Percentiles rank a stretch among this genome's conserved stretches.
Evolutionary conservation across 2,329 filamentous ascomycete genomes (phyloP).

Genomic region (Fusarium haematococcum): DNA sequence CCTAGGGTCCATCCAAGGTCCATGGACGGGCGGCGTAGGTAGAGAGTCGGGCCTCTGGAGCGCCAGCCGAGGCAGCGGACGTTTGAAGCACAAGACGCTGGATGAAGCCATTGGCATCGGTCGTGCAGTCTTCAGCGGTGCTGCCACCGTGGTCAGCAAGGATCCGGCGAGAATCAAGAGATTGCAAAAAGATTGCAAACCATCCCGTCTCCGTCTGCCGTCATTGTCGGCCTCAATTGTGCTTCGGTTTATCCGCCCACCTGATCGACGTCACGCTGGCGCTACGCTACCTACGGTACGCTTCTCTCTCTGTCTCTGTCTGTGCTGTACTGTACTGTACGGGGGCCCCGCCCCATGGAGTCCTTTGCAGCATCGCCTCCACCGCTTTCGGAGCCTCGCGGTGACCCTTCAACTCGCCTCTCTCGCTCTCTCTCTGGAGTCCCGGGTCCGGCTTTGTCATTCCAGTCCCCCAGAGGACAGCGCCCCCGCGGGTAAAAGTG

Average conservation of each 20-base stretch:
- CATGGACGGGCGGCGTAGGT: neutral
- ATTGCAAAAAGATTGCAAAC: constrained; percentile 20
- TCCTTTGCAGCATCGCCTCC: constrained; percentile 25
- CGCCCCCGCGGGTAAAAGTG: constrained; percentile 45
- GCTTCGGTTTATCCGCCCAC: constrained; percentile 34
- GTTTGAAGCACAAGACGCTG: constrained; percentile 9
- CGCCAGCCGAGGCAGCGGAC: constrained; percentile 33
- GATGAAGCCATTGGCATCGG: constrained; percentile 19
- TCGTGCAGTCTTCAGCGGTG: constrained; percentile 1
- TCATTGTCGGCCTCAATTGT: constrained; percentile 39
- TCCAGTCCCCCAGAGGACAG: constrained; percentile 34
- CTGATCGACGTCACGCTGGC: constrained; percentile 41
- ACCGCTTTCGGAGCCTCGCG: constrained; percentile 48
- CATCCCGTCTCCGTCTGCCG: constrained; percentile 21
- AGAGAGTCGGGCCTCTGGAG: constrained; percentile 16
- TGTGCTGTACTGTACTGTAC: neutral
- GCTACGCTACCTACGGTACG: constrained; percentile 2
- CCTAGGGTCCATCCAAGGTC: constrained; percentile 14
- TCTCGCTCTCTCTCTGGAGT: neutral
- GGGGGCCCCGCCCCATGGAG: constrained; percentile 6
- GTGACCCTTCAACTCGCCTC: constrained; percentile 14
- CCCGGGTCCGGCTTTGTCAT: constrained; percentile 35
- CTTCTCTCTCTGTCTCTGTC: neutral
- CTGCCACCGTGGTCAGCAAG: neutral
- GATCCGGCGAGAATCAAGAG: constrained; percentile 24